Percentiles rank a stretch among this genome's conserved stretches.
These are phyloP conservation scores for Hyphodiscus sp. DNA, from an alignment of 2,329 filamentous ascomycete genomes.

Conservation along the genomic window DNA sequence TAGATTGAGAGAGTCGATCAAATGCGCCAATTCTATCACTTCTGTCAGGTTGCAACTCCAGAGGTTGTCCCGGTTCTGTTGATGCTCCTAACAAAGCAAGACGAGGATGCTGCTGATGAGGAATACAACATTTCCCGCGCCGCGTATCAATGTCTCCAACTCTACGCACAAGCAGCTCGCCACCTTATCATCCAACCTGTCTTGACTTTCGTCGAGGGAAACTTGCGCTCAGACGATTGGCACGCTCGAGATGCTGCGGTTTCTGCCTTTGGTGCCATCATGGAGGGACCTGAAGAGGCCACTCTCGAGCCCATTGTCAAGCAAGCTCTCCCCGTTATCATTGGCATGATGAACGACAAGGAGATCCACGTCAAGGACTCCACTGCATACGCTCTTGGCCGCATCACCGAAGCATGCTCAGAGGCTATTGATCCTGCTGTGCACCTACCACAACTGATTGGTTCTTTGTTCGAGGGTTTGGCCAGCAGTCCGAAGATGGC, in stretches of 20 bases:
- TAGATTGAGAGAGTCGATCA: slow-evolving; percentile 35
- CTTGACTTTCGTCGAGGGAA: slow-evolving; percentile 82
- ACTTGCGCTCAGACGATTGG: slow-evolving; percentile 89
- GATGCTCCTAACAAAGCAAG: slow-evolving; percentile 86
- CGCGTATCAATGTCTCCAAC: slow-evolving; percentile 91
- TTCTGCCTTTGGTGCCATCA: slow-evolving; percentile 94
- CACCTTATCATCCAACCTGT: slow-evolving; percentile 80
- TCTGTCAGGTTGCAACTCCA: slow-evolving; percentile 82
- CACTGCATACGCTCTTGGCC: slow-evolving; percentile 89
- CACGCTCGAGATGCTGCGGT: slow-evolving; percentile 91
- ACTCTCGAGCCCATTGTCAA: slow-evolving; percentile 90
- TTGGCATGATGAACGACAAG: slow-evolving; percentile 83
- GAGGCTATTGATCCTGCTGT: slow-evolving; percentile 80
- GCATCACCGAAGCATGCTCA: slow-evolving; percentile 90
- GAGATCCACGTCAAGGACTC: slow-evolving; percentile 92
- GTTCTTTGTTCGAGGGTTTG: slow-evolving; percentile 82
- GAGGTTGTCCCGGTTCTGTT: slow-evolving; percentile 93
- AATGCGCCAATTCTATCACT: slow-evolving; percentile 91
- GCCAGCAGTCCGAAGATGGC: slow-evolving; percentile 94
- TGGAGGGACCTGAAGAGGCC: slow-evolving; percentile 95
- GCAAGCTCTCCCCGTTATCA: slow-evolving; percentile 86
- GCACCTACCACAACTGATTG: slow-evolving; percentile 80
- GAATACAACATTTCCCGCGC: slow-evolving; percentile 96
- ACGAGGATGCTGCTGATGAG: slow-evolving; percentile 92
- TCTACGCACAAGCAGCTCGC: slow-evolving; percentile 89